Evolutionary conservation across 148 eudicot species (phyloP), one percentile per base, ranked within the genome.

Genomic region (Beta vulgaris): DNA sequence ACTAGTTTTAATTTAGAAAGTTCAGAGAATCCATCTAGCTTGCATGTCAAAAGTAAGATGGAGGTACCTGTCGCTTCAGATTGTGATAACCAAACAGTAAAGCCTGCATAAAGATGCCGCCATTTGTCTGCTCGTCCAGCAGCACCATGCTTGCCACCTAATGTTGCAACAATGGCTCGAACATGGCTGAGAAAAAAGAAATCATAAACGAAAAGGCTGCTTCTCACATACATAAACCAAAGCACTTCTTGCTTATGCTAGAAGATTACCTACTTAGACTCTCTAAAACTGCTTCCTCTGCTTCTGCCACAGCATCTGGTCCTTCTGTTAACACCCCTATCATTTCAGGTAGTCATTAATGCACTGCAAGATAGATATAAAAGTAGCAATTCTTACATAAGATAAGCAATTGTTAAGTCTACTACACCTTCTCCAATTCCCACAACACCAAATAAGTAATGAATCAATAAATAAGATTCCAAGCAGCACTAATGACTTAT

Each of bases 31-130:
- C n/a, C n/a, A n/a, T n/a, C n/a, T n/a, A n/a, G n/a, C n/a, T n/a
- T n/a, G n/a, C n/a, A n/a, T n/a, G n/a, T n/a, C n/a, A n/a, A n/a
- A n/a, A n/a, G 46, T 19, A 12, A 5, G 7, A 34, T 9, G 58
- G 37, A 66, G 35, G 68, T 77, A 88, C 98, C 91, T 75, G 77
- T 79, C 44, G 93, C 91, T 72, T 86, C 85, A 65, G 96, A 91
- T 62, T 84, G 84, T 32, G 91, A 94, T 48, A 94, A 79, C 98
- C 98, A 94, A 25, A 94, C 87, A 2, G n/a, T n/a, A n/a, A n/a
- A n/a, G n/a, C n/a, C n/a, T n/a, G n/a, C n/a, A n/a, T n/a, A n/a
- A n/a, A n/a, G n/a, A n/a, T n/a, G n/a, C n/a, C n/a, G n/a, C n/a
- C n/a, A n/a, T n/a, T n/a, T n/a, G n/a, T n/a, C n/a, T n/a, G n/a